phyloP scores from a whole-genome alignment of 805 yeast genomes.

The Cyberlindnera lachancei region DNA sequence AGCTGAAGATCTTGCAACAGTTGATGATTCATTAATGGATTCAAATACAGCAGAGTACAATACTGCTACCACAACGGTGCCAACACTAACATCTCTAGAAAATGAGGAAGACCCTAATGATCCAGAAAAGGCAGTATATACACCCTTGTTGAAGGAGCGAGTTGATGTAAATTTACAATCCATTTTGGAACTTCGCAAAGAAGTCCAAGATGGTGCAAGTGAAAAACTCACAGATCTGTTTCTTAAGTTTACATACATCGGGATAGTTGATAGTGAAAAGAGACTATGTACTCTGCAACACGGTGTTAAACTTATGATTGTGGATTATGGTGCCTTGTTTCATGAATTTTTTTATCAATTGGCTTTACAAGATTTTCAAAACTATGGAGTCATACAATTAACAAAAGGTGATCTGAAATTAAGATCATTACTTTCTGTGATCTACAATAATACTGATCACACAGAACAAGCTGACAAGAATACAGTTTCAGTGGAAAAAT shows the following conservation, averaged over 20 bases:
- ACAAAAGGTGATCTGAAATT: slow-evolving; percentile 18
- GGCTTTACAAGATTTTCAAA: slow-evolving; percentile 69
- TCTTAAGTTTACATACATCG: slow-evolving; percentile 66
- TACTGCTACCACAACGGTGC: neutral
- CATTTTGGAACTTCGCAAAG: slow-evolving; percentile 45
- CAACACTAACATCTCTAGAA: too few species aligned
- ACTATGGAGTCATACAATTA: slow-evolving; percentile 58
- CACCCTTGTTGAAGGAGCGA: slow-evolving; percentile 19
- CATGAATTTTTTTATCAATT: slow-evolving; percentile 74
- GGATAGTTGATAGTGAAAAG: slow-evolving; percentile 65
- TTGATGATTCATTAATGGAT: neutral
- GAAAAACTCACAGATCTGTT: slow-evolving; percentile 58
- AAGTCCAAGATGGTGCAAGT: slow-evolving; percentile 39
- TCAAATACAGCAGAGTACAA: neutral
- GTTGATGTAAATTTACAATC: slow-evolving; percentile 48
- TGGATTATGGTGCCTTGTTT: slow-evolving; percentile 71
- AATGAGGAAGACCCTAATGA: too few species aligned
- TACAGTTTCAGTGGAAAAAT: slow-evolving; percentile 19
- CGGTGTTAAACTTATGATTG: slow-evolving; percentile 66
- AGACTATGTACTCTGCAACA: slow-evolving; percentile 80
- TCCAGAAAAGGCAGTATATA: neutral
- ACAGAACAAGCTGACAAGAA: slow-evolving; percentile 1
- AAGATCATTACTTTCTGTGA: slow-evolving; percentile 2
- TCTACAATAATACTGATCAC: slow-evolving; percentile 12
- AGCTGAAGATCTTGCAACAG: neutral